These are phyloP conservation scores for Phytophthora uliginosa DNA, from an alignment of 352 stramenopile genomes.

Conservation along the genomic window DNA sequence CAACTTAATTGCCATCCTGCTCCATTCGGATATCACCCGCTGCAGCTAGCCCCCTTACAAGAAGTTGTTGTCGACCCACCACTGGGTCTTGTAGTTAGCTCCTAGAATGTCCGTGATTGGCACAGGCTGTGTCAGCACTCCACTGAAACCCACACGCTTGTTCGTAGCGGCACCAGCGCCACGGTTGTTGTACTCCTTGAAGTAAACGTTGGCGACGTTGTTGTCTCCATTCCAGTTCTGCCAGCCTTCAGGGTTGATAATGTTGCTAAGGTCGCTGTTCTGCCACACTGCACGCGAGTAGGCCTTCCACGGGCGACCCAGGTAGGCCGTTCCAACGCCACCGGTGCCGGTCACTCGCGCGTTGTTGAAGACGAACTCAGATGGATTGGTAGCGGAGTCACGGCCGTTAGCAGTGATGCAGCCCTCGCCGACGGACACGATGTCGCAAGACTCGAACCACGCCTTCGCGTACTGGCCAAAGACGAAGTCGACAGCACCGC, in stretches of 20 bases:
- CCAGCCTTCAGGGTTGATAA: slow-evolving; percentile 2
- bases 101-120: neutral
- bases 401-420: neutral
- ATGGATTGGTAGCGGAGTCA: neutral
- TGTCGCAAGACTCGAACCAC: slow-evolving; percentile 2
- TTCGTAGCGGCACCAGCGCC: neutral
- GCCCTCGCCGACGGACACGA: neutral
- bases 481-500: neutral
- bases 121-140: neutral
- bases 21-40: too few relatives aligned
- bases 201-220: slow-evolving; percentile 1
- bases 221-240: neutral
- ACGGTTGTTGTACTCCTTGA: slow-evolving; percentile 2
- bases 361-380: slow-evolving; percentile 1
- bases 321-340: neutral
- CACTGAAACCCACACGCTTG: neutral
- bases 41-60: neutral
- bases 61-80: neutral
- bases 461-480: neutral
- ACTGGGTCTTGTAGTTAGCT: neutral
- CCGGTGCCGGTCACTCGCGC: neutral
- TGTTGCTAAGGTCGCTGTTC: neutral
- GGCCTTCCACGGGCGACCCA: neutral
- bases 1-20: too few relatives aligned
- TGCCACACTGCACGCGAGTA: neutral